These are phyloP conservation scores for Neckera pumila DNA, from an alignment of 225 moss, liverwort and hornwort genomes.

Conservation along the genomic window DNA sequence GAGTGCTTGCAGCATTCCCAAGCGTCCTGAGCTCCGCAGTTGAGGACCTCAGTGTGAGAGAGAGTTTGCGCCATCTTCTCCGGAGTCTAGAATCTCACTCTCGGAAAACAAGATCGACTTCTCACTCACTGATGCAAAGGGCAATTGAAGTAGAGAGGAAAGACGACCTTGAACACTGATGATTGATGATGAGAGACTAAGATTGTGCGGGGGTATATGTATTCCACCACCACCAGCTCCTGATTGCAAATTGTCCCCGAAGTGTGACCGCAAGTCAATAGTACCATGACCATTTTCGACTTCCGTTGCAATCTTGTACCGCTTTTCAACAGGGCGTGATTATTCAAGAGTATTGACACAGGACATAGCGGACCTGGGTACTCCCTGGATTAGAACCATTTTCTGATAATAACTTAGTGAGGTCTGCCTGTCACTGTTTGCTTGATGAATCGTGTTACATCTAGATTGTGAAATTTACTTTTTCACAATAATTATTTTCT, in stretches of 20 bases:
- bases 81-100: not conserved
- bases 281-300: not conserved
- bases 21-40: not conserved
- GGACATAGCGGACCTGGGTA: not conserved
- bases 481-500: not conserved
- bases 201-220: not conserved
- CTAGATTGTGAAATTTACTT: not conserved
- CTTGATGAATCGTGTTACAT: not conserved
- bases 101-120: not conserved
- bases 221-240: not conserved
- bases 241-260: not conserved
- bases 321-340: not conserved
- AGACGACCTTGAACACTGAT: not conserved
- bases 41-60: constrained; percentile 5
- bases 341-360: not conserved
- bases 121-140: not conserved
- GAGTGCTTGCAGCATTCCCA: constrained; percentile 3
- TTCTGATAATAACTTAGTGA: not conserved
- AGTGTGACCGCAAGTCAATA: not conserved
- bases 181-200: not conserved
- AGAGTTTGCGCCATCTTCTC: constrained; percentile 8
- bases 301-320: not conserved
- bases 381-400: not conserved
- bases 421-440: not conserved
- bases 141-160: not conserved